These are phyloP conservation scores for Xylaria sp. DNA, from an alignment of 2,329 filamentous ascomycete species.

Conservation along the genomic window DNA sequence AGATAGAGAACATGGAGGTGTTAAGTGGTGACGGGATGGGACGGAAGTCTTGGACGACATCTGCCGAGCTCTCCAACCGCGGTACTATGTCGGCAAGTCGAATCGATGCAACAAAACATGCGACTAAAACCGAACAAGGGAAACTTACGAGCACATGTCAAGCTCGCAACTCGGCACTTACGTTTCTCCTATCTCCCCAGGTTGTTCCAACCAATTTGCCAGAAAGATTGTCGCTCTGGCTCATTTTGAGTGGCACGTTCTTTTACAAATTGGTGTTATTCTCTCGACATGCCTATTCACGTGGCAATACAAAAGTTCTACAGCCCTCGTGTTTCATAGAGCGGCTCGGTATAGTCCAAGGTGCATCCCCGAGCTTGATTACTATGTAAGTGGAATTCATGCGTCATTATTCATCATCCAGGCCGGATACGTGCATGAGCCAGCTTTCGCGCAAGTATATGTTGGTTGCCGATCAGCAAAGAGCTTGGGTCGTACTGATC, in stretches of 20 bases:
- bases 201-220: neutral
- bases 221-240: neutral
- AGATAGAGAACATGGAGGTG: neutral
- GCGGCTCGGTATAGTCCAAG: slow-evolving; percentile 5
- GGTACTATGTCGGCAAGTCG: slow-evolving; percentile 33
- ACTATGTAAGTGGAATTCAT: slow-evolving; percentile 1
- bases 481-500: neutral
- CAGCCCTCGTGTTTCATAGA: too few species aligned
- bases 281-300: neutral
- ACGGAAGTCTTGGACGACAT: slow-evolving; percentile 25
- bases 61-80: slow-evolving; percentile 37
- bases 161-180: slow-evolving; percentile 33
- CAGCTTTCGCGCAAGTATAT: slow-evolving; percentile 7
- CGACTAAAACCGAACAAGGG: slow-evolving; percentile 29
- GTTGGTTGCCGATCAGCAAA: neutral
- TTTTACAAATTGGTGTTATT: neutral
- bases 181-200: slow-evolving; percentile 13
- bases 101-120: slow-evolving; percentile 25
- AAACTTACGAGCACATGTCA: slow-evolving; percentile 30
- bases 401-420: slow-evolving; percentile 2
- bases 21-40: neutral
- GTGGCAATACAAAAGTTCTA: neutral
- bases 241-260: slow-evolving; percentile 6
- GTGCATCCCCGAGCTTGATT: slow-evolving; percentile 12
- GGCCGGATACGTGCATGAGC: neutral